phyloP scores from a whole-genome alignment of 2,329 filamentous ascomycete species.

The Diplodia intermedia region DNA sequence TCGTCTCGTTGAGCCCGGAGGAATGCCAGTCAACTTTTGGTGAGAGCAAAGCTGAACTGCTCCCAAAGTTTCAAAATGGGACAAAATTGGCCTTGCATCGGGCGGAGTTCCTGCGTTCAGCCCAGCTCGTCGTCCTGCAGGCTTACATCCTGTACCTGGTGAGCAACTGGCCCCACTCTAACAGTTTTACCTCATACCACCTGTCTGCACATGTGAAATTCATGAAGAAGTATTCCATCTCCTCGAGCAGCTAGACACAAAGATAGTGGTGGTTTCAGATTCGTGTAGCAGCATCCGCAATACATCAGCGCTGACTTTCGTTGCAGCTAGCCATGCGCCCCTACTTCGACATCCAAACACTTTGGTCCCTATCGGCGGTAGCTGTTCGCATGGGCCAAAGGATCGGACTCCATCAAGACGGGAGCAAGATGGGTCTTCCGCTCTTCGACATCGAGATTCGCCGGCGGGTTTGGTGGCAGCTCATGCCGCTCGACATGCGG shows the following conservation, averaged over 20 bases:
- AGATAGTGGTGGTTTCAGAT: neutral
- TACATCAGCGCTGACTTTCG: neutral
- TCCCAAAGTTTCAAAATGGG: conserved; percentile 63
- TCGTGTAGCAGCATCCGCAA: neutral
- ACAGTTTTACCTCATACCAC: neutral
- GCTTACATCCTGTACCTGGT: conserved; percentile 72
- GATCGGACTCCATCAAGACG: conserved; percentile 68
- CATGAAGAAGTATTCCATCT: neutral
- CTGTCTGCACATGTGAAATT: no score
- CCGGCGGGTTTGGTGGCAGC: conserved; percentile 67
- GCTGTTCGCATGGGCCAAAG: conserved; percentile 66
- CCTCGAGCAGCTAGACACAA: neutral
- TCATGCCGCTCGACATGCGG: conserved; percentile 66
- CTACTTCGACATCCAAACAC: conserved; percentile 58
- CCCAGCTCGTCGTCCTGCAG: conserved; percentile 70
- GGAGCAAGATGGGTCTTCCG: conserved; percentile 58
- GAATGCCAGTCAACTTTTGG: conserved; percentile 62
- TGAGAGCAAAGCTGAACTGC: conserved; percentile 59
- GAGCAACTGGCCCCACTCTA: conserved; percentile 39
- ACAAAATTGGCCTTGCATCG: conserved; percentile 71
- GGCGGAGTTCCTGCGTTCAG: conserved; percentile 70
- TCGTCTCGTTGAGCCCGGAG: conserved; percentile 62
- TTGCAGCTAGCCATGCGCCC: conserved; percentile 53
- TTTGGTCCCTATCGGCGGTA: conserved; percentile 70
- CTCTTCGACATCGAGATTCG: conserved; percentile 67